Conservation (phyloP, 768 basidiomycete genomes). For the Rhodocollybia butyracea region DNA sequence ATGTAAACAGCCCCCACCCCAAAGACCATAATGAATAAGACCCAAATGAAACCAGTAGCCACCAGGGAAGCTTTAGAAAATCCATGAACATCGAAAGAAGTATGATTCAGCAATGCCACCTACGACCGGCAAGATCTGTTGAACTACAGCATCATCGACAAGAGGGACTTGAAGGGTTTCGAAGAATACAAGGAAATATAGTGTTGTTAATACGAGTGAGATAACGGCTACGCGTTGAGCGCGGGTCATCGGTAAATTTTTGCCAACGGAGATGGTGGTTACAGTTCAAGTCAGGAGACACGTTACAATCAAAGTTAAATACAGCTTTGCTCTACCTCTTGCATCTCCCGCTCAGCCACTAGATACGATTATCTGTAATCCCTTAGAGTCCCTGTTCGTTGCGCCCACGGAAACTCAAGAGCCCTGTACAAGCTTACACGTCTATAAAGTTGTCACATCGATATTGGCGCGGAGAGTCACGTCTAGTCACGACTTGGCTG, state of each 20-base stretch:
- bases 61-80: constrained; percentile 68
- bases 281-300: neutral
- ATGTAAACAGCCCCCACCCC: constrained; percentile 70
- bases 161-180: constrained; percentile 54
- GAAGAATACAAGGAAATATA: constrained; percentile 60
- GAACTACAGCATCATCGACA: constrained; percentile 39
- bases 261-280: neutral
- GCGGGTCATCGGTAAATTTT: constrained; percentile 65
- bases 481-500: too few species aligned
- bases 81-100: neutral
- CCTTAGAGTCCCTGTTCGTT: too few species aligned
- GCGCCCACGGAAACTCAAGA: too few species aligned
- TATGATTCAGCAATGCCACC: constrained; percentile 22
- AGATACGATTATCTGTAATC: too few species aligned
- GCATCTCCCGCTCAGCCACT: too few species aligned
- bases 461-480: too few species aligned
- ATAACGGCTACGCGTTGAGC: constrained; percentile 51
- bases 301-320: too few species aligned
- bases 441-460: too few species aligned
- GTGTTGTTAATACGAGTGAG: constrained; percentile 35
- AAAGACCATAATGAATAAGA: constrained; percentile 77
- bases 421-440: too few species aligned
- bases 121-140: constrained; percentile 59
- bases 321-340: too few species aligned
- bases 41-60: constrained; percentile 76